Evolutionary conservation across 805 yeast species (phyloP), one percentile per base, ranked within the genome.

Genomic region (Zygosaccharomyces bailii): DNA sequence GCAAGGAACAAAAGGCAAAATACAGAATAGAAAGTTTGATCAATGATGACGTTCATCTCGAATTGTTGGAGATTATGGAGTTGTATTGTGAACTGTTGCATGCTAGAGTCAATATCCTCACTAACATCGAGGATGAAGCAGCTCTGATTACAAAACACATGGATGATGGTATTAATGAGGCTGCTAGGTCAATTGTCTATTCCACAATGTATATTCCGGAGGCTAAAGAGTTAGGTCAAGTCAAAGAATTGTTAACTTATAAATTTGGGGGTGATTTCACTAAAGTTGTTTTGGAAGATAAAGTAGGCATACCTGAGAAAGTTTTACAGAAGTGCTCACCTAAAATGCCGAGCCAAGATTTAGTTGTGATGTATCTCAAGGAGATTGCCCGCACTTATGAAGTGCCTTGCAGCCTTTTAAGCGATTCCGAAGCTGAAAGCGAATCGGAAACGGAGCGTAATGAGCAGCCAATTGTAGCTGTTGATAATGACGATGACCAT

Each of bases 11-110:
- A 40, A 85, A 89, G 54, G 96, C 96, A 8, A 75, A 76, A 44
- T 87, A 87, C 45, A 67, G 95, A 39, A 91, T 86, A 2, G 96
- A 88, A 60, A 84, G 85, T 54, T 78, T 88, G 45, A 85, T 89
- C 24, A 74, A 90, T 27, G 91, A 86, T 53, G 96, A 88, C 58
- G 78, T 86, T 24, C 78, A 82, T 56, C 77, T 85, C 17, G 96
- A 88, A 65, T 68, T 88, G 18, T 67, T 88, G 42, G 96, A 89
- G 61, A 77, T 78, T 36, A 64, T 88, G 37, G 96, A 89, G 63
- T 68, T 89, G 14, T 86, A 86, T 60, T 83, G 96, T 57, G 96
- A 89, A 63, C 68, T 88, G 3, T 61, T 86, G 16, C 72, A 84
- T 38, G 96, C 96, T 0, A 71, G 96, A 45, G 75, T 84, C 9